A percentile compares a stretch with the other conserved stretches of the same genome.
Conservation (phyloP, 805 yeast species). For the Candida jianshihensis region DNA sequence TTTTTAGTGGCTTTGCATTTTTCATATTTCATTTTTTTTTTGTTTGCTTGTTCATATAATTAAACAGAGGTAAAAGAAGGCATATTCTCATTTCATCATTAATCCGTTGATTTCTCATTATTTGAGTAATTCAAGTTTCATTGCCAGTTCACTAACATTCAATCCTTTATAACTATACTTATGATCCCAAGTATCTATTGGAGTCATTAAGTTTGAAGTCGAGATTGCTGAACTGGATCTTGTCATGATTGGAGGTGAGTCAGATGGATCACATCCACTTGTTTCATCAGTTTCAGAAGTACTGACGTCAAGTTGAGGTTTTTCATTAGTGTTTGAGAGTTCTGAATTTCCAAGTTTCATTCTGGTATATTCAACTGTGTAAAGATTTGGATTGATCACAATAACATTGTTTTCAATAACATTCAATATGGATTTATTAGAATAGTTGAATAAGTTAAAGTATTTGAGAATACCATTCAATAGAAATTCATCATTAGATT, state of each 20-base stretch:
- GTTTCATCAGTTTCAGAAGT: no score
- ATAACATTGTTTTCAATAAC: slow-evolving; percentile 10
- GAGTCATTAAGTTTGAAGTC: neutral
- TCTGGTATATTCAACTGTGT: slow-evolving; percentile 3
- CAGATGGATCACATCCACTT: no score
- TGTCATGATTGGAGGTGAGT: slow-evolving; percentile 1
- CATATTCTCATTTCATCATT: no score
- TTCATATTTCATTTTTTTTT: no score
- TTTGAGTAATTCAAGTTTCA: slow-evolving; percentile 12
- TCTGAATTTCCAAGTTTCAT: neutral
- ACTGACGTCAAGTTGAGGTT: no score
- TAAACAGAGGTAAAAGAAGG: neutral
- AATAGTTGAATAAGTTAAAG: slow-evolving; percentile 8
- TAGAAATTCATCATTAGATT: slow-evolving; percentile 15
- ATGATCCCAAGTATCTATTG: slow-evolving; percentile 5
- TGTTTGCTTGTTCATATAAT: no score
- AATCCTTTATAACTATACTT: slow-evolving; percentile 12
- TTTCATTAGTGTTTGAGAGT: neutral
- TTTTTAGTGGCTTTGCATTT: no score
- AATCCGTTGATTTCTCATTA: no score
- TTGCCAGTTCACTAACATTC: slow-evolving; percentile 15
- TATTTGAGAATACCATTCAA: slow-evolving; percentile 18
- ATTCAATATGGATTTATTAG: neutral
- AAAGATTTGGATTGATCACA: slow-evolving; percentile 18
- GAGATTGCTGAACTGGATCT: neutral